A percentile compares a stretch with the other conserved stretches of the same genome.
Conservation (phyloP, 1,139 yeast genomes). For the Candida sp. region DNA sequence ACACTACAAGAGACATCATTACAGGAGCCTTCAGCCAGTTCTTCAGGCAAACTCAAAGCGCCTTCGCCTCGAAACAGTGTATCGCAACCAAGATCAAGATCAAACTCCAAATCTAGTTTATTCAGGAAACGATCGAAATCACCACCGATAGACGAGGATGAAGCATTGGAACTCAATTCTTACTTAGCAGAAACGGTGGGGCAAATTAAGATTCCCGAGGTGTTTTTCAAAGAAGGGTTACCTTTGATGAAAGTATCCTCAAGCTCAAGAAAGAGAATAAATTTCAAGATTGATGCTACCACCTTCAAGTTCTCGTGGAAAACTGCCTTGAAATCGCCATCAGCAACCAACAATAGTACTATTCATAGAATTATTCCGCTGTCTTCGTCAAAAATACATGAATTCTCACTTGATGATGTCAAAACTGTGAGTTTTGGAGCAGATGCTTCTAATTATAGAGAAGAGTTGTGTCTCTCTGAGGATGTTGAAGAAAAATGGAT, state of each 20-base stretch:
- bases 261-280: conserved; percentile 55
- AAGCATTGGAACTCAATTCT: conserved; percentile 7
- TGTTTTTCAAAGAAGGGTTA: conserved; percentile 41
- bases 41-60: not conserved
- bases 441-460: conserved; percentile 80
- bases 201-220: conserved; percentile 15
- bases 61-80: conserved; percentile 4
- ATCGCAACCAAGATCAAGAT: not conserved
- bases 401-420: conserved; percentile 67
- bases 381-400: conserved; percentile 25
- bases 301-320: conserved; percentile 49
- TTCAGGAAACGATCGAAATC: conserved; percentile 4
- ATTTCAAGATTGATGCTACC: conserved; percentile 28
- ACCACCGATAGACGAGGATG: conserved; percentile 1
- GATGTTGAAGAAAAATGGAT: conserved; percentile 74
- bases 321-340: conserved; percentile 14
- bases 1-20: not conserved
- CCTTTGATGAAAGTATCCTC: conserved; percentile 64
- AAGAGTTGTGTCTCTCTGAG: conserved; percentile 71
- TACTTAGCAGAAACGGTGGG: conserved; percentile 11
- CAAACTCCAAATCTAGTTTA: not conserved
- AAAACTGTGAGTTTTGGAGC: conserved; percentile 62
- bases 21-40: not conserved
- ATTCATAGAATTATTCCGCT: conserved; percentile 2
- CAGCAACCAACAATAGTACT: conserved; percentile 11